Base-by-base conservation (phyloP, 2,329 filamentous ascomycete species). In the Helotiales sp. region DNA sequence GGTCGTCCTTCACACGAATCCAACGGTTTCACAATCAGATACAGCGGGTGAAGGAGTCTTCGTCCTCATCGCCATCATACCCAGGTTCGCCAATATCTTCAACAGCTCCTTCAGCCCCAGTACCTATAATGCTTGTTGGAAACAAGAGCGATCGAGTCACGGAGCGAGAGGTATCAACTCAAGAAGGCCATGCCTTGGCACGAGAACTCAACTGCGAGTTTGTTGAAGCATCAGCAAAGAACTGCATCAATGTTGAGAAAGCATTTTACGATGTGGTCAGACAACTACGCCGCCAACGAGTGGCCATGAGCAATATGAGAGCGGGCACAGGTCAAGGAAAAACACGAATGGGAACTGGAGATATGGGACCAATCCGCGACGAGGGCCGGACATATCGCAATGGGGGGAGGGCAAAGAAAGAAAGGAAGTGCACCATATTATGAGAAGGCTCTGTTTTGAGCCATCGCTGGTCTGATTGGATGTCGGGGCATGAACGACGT, bases 121-220 rank as follows among this genome's bases (percentile, higher is more conserved):
- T 95, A 15, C 95, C 95, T 47, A 91, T 99, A 69, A 98, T 99
- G 95, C 83, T 99, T 29, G 95, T 99, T 33, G 95, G 95, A 66
- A 98, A 99, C 81, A 99, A 99, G 79, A 96, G 91, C 77, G 95
- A 99, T 76, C 85, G 95, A 69, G 91, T 96, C 47, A 96, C 93
- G 27, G 95, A 98, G 77, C 86, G 95, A 65, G 93, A 97, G 71
- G 95, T 98, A 3, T 97, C 93, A 2, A 96, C 93, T 51, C 95
- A 98, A 74, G 95, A 99, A 77, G 95, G 95, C 15, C 90, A 91
- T 66, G 92, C 93, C 52, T 79, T 98, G 36, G 93, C 95, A 55
- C 89, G 93, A 69, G 91, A 97, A 70, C 80, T 99, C 36, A 91
- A 91, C 62, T 98, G 95, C 76, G 93, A 97, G 67, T 98, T 98